Evolutionary conservation across 208 protist species (phyloP), one percentile per base, ranked within the genome.

Genomic region (Leptomonas seymouri): DNA sequence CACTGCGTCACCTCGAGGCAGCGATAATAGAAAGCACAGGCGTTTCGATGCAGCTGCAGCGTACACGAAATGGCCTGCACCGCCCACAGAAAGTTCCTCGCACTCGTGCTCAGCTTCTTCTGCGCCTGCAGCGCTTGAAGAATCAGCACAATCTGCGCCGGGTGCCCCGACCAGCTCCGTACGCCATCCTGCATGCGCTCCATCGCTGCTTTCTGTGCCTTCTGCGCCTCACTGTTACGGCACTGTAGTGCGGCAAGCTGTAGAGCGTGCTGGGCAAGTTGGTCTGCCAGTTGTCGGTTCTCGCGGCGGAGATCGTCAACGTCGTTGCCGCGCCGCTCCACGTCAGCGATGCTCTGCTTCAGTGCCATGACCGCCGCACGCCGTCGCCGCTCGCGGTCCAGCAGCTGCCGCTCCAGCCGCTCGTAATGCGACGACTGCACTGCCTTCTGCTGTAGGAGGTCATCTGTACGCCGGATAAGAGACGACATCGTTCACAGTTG

Each of bases 381-480:
- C 61, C 73, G 71, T 20, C 70, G 58, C 7, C 77, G 78, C 73
- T 95, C 81, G 45, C 89, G 74, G 18, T 90, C 78, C 31, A 76
- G 68, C 41, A 95, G 62, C 55, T 87, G 85, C 39, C 75, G 75
- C 61, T 91, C 85, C 25, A 90, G 60, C 3, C 74, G 77, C 66
- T 92, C 90, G 55, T 90, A 83, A 36, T 85, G 77, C 23, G 78
- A 93, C 18, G 71, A 64, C 71, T 91, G 81, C 36, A 93, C 70
- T 2, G 83, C 84, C 65, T 89, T 87, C 64, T 95, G 90, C 57
- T 88, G 86, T 23, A 95, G 72, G 54, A 95, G 66, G 18, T 75
- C 78, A 62, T 95, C 87, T 0, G 90, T 83, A 69, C 88, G 93
- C 61, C 61, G 74, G 21, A 90, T 67, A 28, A 95, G 67, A 23